These are phyloP conservation scores for Pleurotus sapidus DNA, from an alignment of 768 basidiomycete species.

Conservation along the genomic window DNA sequence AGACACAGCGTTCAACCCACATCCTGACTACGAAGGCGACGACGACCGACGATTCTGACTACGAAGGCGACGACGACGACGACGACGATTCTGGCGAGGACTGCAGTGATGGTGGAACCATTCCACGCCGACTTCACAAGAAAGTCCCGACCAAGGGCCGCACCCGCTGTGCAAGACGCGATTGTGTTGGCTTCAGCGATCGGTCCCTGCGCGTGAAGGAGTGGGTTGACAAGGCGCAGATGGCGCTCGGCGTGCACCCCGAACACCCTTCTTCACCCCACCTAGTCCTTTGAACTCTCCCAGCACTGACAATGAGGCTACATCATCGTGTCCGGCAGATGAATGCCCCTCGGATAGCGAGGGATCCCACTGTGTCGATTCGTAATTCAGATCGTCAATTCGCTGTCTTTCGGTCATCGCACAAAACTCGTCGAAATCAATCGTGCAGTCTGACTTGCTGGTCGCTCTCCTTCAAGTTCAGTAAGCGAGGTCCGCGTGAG, in stretches of 20 bases:
- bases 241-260: background rate
- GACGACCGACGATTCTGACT: too few relatives aligned
- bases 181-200: background rate
- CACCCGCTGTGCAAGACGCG: background rate
- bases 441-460: too few relatives aligned
- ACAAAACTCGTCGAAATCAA: too few relatives aligned
- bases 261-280: background rate
- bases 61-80: background rate
- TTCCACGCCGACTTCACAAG: background rate
- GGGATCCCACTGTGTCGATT: background rate
- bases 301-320: background rate
- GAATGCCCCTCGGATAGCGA: background rate
- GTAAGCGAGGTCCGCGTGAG: too few relatives aligned
- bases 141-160: background rate
- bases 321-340: background rate
- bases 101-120: background rate
- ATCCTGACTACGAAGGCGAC: background rate
- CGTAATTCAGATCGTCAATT: background rate
- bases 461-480: too few relatives aligned
- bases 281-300: background rate
- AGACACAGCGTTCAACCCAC: background rate
- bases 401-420: too few relatives aligned
- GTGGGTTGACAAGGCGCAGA: background rate
- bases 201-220: background rate
- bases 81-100: background rate